phyloP scores from a whole-genome alignment of 2,329 filamentous ascomycete genomes.

The Ceratocystis cubensis region DNA sequence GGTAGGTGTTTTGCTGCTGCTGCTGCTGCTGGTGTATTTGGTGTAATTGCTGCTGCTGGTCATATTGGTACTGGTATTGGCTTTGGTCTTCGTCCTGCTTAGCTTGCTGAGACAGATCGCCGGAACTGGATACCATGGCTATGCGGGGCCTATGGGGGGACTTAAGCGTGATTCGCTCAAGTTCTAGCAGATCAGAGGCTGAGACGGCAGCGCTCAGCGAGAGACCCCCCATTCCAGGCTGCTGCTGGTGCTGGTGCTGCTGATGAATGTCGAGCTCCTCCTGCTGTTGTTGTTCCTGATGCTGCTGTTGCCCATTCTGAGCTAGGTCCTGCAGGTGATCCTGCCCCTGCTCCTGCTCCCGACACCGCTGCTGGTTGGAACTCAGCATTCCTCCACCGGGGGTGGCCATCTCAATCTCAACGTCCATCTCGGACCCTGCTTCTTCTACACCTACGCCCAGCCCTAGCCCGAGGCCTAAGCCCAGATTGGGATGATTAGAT shows the following conservation, averaged over 20 bases:
- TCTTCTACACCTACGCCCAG: background rate
- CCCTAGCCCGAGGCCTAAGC: background rate
- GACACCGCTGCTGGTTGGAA: background rate
- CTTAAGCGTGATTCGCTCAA: conserved; percentile 16
- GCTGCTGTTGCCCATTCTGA: background rate
- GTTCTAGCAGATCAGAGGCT: conserved; percentile 13
- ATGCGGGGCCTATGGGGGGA: conserved; percentile 16
- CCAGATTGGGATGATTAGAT: background rate
- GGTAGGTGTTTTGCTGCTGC: background rate
- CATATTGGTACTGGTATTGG: background rate
- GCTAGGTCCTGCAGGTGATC: too few relatives aligned
- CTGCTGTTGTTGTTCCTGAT: background rate
- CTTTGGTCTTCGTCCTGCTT: background rate
- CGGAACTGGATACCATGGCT: background rate
- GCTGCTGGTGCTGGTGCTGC: background rate
- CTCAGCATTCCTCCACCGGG: background rate
- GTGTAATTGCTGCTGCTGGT: background rate
- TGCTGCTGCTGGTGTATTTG: background rate
- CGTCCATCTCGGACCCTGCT: background rate
- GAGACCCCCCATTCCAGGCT: background rate
- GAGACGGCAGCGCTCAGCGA: conserved; percentile 5
- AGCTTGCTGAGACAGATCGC: conserved; percentile 6
- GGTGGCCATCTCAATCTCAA: background rate
- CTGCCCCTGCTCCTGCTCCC: background rate
- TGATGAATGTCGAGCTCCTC: background rate